phyloP scores from a whole-genome alignment of 2,329 filamentous ascomycete genomes.

The Lasiodiplodia citricola region DNA sequence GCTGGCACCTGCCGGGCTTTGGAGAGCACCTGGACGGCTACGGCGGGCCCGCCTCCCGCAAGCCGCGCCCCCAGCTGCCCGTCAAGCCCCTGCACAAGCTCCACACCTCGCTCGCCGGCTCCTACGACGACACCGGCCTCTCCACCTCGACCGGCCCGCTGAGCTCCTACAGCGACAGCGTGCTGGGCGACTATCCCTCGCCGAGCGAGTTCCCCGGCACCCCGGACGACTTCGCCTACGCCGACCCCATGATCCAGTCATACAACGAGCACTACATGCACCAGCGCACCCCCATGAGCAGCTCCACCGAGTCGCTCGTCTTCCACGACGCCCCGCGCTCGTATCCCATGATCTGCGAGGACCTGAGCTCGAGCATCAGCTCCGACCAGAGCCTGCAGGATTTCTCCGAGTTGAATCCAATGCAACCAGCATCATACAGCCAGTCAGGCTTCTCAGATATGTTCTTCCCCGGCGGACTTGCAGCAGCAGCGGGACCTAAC shows the following conservation, averaged over 20 bases:
- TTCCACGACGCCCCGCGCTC: conserved; percentile 43
- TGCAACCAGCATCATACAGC: conserved; percentile 40
- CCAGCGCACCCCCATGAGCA: conserved; percentile 43
- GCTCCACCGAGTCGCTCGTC: conserved; percentile 45
- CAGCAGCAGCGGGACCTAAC: conserved; percentile 26
- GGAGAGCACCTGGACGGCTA: conserved; percentile 46
- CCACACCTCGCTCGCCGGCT: conserved; percentile 47
- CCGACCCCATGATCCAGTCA: conserved; percentile 44
- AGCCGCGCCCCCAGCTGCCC: conserved; percentile 45
- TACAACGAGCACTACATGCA: conserved; percentile 41
- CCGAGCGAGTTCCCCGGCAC: conserved; percentile 55
- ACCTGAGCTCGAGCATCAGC: conserved; percentile 53
- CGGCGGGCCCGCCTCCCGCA: conserved; percentile 41
- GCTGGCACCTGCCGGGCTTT: conserved; percentile 46
- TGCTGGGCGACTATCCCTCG: conserved; percentile 48
- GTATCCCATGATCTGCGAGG: conserved; percentile 43
- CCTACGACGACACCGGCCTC: conserved; percentile 48
- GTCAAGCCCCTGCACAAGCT: conserved; percentile 49
- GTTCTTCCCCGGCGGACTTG: conserved; percentile 34
- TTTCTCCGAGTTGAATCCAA: conserved; percentile 47
- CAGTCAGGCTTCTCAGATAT: conserved; percentile 45
- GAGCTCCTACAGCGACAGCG: conserved; percentile 53
- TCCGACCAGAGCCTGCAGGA: conserved; percentile 53
- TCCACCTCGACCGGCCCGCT: conserved; percentile 54
- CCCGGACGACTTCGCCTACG: conserved; percentile 50